phyloP scores from a whole-genome alignment of 129 eudicot genomes.

The Artemisia annua region DNA sequence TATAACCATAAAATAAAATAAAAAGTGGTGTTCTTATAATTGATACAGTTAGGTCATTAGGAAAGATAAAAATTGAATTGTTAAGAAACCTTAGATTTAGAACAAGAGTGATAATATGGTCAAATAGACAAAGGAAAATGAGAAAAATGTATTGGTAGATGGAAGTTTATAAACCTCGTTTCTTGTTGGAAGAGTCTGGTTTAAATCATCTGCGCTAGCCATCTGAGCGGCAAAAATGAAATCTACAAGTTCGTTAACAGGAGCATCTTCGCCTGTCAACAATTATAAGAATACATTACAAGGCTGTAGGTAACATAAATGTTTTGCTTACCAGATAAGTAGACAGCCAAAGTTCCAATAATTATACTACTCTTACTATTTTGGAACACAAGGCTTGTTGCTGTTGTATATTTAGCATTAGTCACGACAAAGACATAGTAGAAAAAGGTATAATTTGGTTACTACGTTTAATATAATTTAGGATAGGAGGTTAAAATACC shows the following conservation, averaged over 20 bases:
- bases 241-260: slow-evolving; percentile 65
- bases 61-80: background rate
- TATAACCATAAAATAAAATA: background rate
- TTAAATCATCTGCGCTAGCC: slow-evolving; percentile 42
- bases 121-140: slow-evolving; percentile 9
- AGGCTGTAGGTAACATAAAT: background rate
- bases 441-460: slow-evolving; percentile 10
- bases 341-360: slow-evolving; percentile 5
- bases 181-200: slow-evolving; percentile 32
- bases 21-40: background rate
- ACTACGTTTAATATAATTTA: background rate
- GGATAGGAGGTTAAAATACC: slow-evolving; percentile 47
- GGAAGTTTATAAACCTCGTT: slow-evolving; percentile 42
- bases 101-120: background rate
- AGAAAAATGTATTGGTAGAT: slow-evolving; percentile 9
- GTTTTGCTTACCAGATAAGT: background rate
- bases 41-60: background rate
- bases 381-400: slow-evolving; percentile 7
- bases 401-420: background rate
- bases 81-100: no score
- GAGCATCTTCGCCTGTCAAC: slow-evolving; percentile 63
- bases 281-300: slow-evolving; percentile 14
- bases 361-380: slow-evolving; percentile 6
- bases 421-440: background rate
- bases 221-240: slow-evolving; percentile 76